Evolutionary conservation across 2,329 filamentous ascomycete species (phyloP).

Genomic region (Penicillium decumbens): DNA sequence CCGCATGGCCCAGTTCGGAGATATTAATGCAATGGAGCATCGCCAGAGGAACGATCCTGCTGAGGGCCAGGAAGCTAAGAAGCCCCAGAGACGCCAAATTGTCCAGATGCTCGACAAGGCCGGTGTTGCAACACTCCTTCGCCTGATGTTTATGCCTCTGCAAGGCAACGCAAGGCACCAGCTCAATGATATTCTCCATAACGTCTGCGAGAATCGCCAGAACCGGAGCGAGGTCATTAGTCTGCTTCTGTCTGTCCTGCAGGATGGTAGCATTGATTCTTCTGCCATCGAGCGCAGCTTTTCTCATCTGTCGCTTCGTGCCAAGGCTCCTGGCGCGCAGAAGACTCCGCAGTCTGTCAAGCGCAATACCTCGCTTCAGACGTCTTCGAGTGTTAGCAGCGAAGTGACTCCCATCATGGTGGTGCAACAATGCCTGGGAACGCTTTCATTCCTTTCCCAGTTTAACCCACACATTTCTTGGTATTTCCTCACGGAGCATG

Average conservation of each 20-base stretch:
- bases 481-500: conserved; percentile 93
- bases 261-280: conserved; percentile 91
- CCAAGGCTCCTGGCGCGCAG: conserved; percentile 70
- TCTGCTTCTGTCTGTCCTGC: conserved; percentile 84
- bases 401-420: conserved; percentile 93
- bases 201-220: conserved; percentile 94
- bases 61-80: conserved; percentile 52
- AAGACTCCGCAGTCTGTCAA: conserved; percentile 81
- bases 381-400: conserved; percentile 57
- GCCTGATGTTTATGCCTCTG: conserved; percentile 97
- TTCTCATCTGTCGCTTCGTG: conserved; percentile 82
- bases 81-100: conserved; percentile 70
- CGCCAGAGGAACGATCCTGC: conserved; percentile 33
- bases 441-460: conserved; percentile 75
- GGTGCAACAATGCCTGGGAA: conserved; percentile 87
- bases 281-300: conserved; percentile 94
- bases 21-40: conserved; percentile 39
- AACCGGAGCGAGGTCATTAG: conserved; percentile 92
- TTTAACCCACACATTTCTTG: conserved; percentile 83
- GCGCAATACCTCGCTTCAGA: conserved; percentile 63
- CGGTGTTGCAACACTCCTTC: conserved; percentile 88
- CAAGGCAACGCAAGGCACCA: conserved; percentile 79
- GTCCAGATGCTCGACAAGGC: conserved; percentile 97
- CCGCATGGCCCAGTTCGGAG: conserved; percentile 52
- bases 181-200: conserved; percentile 79